Evolutionary conservation across 768 basidiomycete species (phyloP), one percentile per base, ranked within the genome.

Genomic region (Suillus variegatus): DNA sequence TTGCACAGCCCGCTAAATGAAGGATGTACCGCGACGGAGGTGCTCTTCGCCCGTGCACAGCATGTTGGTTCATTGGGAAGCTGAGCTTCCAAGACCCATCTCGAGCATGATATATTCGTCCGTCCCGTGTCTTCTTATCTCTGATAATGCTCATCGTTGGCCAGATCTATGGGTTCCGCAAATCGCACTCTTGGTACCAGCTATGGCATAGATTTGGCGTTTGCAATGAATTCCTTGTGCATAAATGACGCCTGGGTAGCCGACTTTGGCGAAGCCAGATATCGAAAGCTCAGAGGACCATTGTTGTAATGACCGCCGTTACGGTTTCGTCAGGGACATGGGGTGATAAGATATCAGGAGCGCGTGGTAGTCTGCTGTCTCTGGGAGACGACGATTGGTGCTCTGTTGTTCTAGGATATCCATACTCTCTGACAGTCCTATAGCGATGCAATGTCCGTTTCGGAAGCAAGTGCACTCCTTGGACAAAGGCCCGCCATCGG

Each of bases 191-290:
- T 80, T 66, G 92, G 74, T 10, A 90, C 91, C 1, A 92, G 78
- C 91, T 90, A 93, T 70, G 91, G 89, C 90, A 92, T 91, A 22
- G 80, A 82, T 71, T 88, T 91, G 62, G 92, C 82, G 61, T 88
- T 88, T 28, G 72, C 77, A 1, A 90, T 84, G 68, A 91, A 57
- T 83, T 77, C n/a, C 90, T 72, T 87, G 80, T 20, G 83, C 87
- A 63, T 91, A 93, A 51, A 93, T 90, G 52, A 91, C 80, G 6
- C 91, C 90, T 18, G 91, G 91, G 73, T 92, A 84, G 0, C 91
- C 90, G 12, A 89, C 81, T 75, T 92, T 92, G 0, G 89, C 86
- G 72, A 92, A 93, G 0, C 92, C 91, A 2, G 77, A 68, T 13
- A 92, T 69, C 4, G 75, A 75, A 47, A 91, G 82, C 7, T 83